phyloP scores from a whole-genome alignment of 352 stramenopile species.

The Phytophthora constricta region DNA sequence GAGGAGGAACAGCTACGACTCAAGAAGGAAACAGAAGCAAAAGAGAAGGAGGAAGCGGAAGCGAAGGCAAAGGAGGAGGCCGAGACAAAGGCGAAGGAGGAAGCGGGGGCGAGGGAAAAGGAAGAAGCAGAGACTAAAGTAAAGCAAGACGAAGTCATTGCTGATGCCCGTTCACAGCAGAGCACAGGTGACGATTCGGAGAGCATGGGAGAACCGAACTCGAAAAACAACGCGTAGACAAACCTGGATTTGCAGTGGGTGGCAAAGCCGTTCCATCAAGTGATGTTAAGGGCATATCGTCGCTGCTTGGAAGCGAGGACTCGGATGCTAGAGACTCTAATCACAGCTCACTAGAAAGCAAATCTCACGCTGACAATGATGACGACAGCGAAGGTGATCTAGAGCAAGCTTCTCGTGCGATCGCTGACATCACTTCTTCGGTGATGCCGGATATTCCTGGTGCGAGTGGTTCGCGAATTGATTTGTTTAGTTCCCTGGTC shows the following conservation, averaged over 20 bases:
- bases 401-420: slow-evolving; percentile 41
- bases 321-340: slow-evolving; percentile 33
- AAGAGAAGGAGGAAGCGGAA: slow-evolving; percentile 9
- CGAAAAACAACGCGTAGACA: slow-evolving; percentile 46
- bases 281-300: slow-evolving; percentile 45
- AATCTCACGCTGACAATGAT: slow-evolving; percentile 27
- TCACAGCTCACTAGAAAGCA: slow-evolving; percentile 30
- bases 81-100: slow-evolving; percentile 7
- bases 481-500: slow-evolving; percentile 28
- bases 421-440: slow-evolving; percentile 48
- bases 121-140: slow-evolving; percentile 18
- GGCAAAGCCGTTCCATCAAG: slow-evolving; percentile 20
- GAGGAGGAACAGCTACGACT: slow-evolving; percentile 44
- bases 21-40: slow-evolving; percentile 37
- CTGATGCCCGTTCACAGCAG: slow-evolving; percentile 11
- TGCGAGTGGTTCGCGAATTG: slow-evolving; percentile 20
- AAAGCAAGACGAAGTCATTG: slow-evolving; percentile 26
- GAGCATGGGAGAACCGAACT: slow-evolving; percentile 37
- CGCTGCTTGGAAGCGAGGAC: slow-evolving; percentile 41
- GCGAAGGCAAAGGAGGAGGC: slow-evolving; percentile 27
- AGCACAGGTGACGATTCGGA: slow-evolving; percentile 13
- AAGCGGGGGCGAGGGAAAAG: slow-evolving; percentile 14
- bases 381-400: slow-evolving; percentile 45
- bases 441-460: slow-evolving; percentile 35
- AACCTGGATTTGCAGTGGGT: background rate